Percentiles rank a stretch among this genome's conserved stretches.
Conservation (phyloP, 768 basidiomycete species). For the Boletellus sp. region DNA sequence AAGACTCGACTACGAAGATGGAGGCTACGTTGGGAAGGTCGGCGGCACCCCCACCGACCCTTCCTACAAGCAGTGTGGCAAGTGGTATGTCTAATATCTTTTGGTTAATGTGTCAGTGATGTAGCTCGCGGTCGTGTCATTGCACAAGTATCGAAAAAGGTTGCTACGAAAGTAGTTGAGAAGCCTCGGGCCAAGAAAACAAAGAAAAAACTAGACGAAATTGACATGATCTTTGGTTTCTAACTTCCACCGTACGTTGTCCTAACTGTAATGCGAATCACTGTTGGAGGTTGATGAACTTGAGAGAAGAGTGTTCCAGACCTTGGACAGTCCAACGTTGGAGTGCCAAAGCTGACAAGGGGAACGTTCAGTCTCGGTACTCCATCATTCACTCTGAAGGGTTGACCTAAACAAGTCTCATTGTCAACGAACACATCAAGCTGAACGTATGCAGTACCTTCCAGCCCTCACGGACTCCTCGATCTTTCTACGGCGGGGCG, state of each 20-base stretch:
- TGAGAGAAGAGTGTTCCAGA: neutral
- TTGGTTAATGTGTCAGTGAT: neutral
- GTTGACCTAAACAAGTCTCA: too few relatives aligned
- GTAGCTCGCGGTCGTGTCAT: neutral
- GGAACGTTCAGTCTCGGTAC: neutral
- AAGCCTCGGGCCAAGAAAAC: slow-evolving; percentile 15
- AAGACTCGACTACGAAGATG: neutral
- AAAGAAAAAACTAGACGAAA: slow-evolving; percentile 23
- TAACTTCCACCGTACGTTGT: neutral
- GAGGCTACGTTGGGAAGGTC: neutral
- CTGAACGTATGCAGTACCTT: too few relatives aligned
- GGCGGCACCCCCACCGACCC: neutral
- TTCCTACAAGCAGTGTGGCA: slow-evolving; percentile 5
- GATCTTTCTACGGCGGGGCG: too few relatives aligned
- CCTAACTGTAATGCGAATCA: neutral
- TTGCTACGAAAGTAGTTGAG: neutral
- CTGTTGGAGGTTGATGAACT: too few relatives aligned
- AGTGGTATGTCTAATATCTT: neutral
- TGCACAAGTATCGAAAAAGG: neutral
- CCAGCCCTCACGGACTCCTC: too few relatives aligned
- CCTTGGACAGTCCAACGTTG: neutral
- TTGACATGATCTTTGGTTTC: slow-evolving; percentile 28
- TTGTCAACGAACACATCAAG: too few relatives aligned
- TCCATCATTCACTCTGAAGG: too few relatives aligned
- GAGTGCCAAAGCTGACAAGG: neutral